These are phyloP conservation scores for Bretschneidera sinensis DNA, from an alignment of 345 rosid species.

Conservation along the genomic window DNA sequence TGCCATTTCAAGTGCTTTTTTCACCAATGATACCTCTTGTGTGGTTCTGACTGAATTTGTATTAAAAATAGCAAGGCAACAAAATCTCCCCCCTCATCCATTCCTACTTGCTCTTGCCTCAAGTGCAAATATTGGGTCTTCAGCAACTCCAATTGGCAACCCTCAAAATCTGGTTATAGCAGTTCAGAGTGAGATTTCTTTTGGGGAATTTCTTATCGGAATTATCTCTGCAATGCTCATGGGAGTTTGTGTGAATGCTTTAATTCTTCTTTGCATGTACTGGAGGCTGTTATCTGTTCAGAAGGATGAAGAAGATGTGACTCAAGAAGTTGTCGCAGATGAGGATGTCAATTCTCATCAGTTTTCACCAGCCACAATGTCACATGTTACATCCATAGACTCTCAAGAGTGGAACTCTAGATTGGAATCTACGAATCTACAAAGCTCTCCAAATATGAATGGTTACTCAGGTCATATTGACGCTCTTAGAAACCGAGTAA, in stretches of 20 bases:
- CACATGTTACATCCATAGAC: constrained; percentile 36
- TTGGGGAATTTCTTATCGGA: constrained; percentile 53
- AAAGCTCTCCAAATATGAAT: constrained; percentile 19
- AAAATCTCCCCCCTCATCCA: constrained; percentile 76
- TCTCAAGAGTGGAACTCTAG: constrained; percentile 41
- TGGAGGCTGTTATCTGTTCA: constrained; percentile 56
- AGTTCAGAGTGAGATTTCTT: constrained; percentile 58
- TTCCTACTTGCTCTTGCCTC: constrained; percentile 79
- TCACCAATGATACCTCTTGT: constrained; percentile 84
- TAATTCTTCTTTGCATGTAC: constrained; percentile 53
- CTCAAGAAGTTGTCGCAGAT: constrained; percentile 36
- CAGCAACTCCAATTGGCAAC: constrained; percentile 87
- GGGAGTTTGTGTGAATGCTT: constrained; percentile 54
- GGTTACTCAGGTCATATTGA: constrained; percentile 20
- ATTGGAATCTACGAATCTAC: constrained; percentile 27
- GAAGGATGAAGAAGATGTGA: constrained; percentile 52
- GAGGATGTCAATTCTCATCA: constrained; percentile 56
- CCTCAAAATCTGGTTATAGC: constrained; percentile 87
- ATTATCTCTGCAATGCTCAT: constrained; percentile 66
- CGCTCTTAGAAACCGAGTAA: constrained; percentile 41
- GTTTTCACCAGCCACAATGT: constrained; percentile 69
- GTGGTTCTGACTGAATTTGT: constrained; percentile 80
- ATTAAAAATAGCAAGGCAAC: constrained; percentile 71
- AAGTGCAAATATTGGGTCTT: constrained; percentile 80
- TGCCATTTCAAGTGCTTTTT: constrained; percentile 74